Evolutionary conservation across 192 early-diverging fungal species (phyloP).

Genomic region (Allomyces macrogynus): DNA sequence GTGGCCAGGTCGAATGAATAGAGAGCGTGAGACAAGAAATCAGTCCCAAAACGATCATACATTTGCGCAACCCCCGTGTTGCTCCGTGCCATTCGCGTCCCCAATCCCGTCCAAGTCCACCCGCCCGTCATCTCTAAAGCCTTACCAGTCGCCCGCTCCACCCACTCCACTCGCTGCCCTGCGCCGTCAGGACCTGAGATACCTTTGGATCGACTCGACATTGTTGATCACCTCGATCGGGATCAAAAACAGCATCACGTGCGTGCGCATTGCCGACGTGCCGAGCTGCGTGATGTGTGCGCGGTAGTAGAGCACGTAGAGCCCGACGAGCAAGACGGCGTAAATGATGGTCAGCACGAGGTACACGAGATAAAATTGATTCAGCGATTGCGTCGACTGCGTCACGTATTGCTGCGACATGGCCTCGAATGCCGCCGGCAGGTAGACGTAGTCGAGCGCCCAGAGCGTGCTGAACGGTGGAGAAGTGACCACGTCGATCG

Average conservation of each 20-base stretch:
- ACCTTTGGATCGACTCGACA: not conserved
- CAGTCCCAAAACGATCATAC: too few species aligned
- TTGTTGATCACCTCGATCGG: not conserved
- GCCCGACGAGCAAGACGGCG: not conserved
- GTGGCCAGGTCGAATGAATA: too few species aligned
- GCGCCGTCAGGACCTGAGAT: not conserved
- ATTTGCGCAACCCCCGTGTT: too few species aligned
- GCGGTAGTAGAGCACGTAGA: not conserved
- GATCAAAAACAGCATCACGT: not conserved
- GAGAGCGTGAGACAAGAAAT: too few species aligned
- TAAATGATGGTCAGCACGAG: not conserved
- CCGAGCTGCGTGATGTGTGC: not conserved
- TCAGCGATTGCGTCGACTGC: not conserved
- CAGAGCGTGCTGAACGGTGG: not conserved
- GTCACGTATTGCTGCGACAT: not conserved
- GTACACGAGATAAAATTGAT: not conserved
- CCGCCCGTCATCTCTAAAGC: too few species aligned
- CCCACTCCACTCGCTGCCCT: too few species aligned
- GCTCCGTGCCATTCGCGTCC: too few species aligned
- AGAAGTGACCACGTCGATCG: not conserved
- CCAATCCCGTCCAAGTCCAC: too few species aligned
- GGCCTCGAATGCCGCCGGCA: not conserved
- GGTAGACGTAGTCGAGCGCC: not conserved
- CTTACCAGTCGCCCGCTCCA: too few species aligned
- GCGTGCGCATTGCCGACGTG: not conserved